These are phyloP conservation scores for Aspergillus sclerotiicarbonarius DNA, from an alignment of 495 filamentous ascomycete genomes.

Conservation along the genomic window DNA sequence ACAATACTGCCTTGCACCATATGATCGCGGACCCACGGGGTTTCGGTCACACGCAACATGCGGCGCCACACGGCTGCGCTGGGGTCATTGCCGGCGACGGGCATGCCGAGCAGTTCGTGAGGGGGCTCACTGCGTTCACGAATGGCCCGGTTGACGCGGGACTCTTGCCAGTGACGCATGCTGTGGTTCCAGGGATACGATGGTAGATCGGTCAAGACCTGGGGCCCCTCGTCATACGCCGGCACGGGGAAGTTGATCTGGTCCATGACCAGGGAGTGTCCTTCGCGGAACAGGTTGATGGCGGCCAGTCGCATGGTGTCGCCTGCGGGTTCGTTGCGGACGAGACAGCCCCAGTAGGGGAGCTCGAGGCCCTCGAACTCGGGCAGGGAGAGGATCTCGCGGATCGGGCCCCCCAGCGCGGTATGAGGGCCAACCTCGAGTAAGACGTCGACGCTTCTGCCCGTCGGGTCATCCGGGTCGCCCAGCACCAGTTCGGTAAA, in stretches of 20 bases:
- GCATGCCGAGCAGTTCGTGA: not conserved
- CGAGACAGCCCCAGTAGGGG: not conserved
- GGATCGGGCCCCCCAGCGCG: not conserved
- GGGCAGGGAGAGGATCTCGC: not conserved
- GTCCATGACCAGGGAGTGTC: not conserved
- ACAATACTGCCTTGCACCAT: constrained; percentile 30
- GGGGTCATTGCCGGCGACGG: not conserved
- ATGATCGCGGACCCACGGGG: constrained; percentile 33
- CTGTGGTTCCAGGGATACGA: constrained; percentile 11
- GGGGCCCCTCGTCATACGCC: not conserved
- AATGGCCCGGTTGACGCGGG: constrained; percentile 19
- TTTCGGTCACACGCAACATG: constrained; percentile 6
- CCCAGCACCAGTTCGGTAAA: constrained; percentile 15
- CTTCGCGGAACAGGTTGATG: not conserved
- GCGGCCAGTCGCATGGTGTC: constrained; percentile 1
- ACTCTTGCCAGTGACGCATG: constrained; percentile 1
- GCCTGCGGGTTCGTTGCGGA: not conserved
- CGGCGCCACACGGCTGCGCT: not conserved
- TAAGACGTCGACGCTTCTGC: not conserved
- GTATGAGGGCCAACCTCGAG: constrained; percentile 7
- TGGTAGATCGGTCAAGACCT: not conserved
- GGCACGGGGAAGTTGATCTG: not conserved
- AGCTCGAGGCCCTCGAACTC: not conserved
- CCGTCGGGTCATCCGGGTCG: not conserved
- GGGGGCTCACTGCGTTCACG: not conserved